These are phyloP conservation scores for Beauveria scarabaeidicola DNA, from an alignment of 2,329 filamentous ascomycete genomes.

Conservation along the genomic window DNA sequence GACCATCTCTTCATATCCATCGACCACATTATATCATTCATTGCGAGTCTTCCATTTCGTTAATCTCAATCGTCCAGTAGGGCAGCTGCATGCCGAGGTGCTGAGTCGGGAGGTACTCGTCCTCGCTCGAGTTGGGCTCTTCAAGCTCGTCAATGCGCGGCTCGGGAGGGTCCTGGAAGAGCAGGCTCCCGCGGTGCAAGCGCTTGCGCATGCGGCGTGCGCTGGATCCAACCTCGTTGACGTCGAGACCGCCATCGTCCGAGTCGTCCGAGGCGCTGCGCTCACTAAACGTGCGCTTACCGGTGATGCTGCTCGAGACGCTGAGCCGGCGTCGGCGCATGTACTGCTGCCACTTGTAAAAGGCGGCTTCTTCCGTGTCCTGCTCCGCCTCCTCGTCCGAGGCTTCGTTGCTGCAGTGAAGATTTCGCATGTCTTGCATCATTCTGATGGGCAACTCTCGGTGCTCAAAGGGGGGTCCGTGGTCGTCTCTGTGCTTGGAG, in stretches of 20 bases:
- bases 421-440: slow-evolving; percentile 35
- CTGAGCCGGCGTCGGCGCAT: slow-evolving; percentile 38
- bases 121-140: slow-evolving; percentile 41
- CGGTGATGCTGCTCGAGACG: slow-evolving; percentile 41
- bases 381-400: slow-evolving; percentile 28
- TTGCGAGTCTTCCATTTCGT: slow-evolving; percentile 34
- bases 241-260: slow-evolving; percentile 30
- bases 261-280: slow-evolving; percentile 42
- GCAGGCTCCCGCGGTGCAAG: slow-evolving; percentile 37
- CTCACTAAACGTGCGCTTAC: slow-evolving; percentile 46
- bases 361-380: slow-evolving; percentile 30
- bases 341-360: slow-evolving; percentile 33
- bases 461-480: slow-evolving; percentile 15
- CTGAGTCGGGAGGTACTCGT: slow-evolving; percentile 32
- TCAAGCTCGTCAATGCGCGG: slow-evolving; percentile 46
- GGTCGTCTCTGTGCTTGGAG: slow-evolving; percentile 21
- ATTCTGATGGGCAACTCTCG: slow-evolving; percentile 34
- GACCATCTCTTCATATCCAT: neutral
- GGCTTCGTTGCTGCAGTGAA: slow-evolving; percentile 35
- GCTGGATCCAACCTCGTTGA: slow-evolving; percentile 36
- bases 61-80: slow-evolving; percentile 41
- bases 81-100: slow-evolving; percentile 40
- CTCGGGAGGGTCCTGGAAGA: slow-evolving; percentile 41
- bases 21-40: neutral
- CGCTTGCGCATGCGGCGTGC: slow-evolving; percentile 40